Evolutionary conservation across 2,329 filamentous ascomycete genomes (phyloP).

Genomic region (Arthrobotrys sphaeroides): DNA sequence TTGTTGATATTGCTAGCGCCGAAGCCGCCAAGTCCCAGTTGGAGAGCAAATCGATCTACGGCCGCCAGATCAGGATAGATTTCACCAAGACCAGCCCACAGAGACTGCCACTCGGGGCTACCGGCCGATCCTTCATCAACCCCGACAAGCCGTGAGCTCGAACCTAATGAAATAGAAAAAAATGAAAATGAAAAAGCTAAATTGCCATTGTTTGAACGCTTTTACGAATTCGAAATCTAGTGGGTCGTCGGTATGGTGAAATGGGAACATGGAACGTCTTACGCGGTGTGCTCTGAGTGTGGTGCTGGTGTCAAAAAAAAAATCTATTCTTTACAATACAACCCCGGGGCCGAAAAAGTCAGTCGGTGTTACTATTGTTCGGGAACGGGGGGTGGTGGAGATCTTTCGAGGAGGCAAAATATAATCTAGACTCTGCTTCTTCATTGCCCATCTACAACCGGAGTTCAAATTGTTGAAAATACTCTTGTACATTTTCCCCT

Average conservation of each 20-base stretch:
- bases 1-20: conserved; percentile 74
- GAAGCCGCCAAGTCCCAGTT: conserved; percentile 69
- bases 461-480: conserved; percentile 29
- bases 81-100: conserved; percentile 64
- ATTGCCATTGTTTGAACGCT: neutral
- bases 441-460: conserved; percentile 3
- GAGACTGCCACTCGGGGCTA: conserved; percentile 6
- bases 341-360: neutral
- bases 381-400: neutral
- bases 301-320: neutral
- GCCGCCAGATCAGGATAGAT: conserved; percentile 73
- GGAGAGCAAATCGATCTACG: conserved; percentile 69
- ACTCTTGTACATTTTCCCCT: neutral
- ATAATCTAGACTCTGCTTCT: conserved; percentile 40
- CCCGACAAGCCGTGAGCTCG: conserved; percentile 1
- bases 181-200: conserved; percentile 6
- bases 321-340: neutral
- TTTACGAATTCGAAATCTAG: neutral
- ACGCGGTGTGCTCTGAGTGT: neutral
- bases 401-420: conserved; percentile 17
- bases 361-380: neutral
- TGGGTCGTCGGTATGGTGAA: neutral
- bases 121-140: conserved; percentile 48
- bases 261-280: neutral
- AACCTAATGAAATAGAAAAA: too few relatives aligned